These are phyloP conservation scores for Psilocybe azurescens DNA, from an alignment of 768 basidiomycete species.

Conservation along the genomic window DNA sequence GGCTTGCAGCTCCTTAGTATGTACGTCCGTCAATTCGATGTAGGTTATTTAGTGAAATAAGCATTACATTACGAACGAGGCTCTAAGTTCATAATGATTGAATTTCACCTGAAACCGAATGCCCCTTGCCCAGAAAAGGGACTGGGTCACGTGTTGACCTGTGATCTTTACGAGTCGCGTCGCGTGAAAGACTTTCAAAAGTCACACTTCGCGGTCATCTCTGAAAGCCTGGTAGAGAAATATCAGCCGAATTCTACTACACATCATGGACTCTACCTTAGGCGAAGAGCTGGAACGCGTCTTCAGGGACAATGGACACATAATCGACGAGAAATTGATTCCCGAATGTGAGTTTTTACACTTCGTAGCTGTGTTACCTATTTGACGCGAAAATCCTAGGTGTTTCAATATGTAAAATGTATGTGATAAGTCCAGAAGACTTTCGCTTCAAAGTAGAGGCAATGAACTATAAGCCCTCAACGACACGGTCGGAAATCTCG, in stretches of 20 bases:
- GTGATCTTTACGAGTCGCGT: constrained; percentile 10
- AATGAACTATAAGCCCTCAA: constrained; percentile 40
- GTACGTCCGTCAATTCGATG: constrained; percentile 16
- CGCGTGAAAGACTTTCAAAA: not conserved
- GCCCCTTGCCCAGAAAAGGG: not conserved
- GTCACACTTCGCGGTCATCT: constrained; percentile 1
- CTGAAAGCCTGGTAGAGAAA: not conserved
- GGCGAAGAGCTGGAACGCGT: constrained; percentile 32
- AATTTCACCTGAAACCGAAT: not conserved
- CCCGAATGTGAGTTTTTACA: constrained; percentile 53
- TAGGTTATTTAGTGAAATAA: constrained; percentile 21
- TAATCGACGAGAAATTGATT: constrained; percentile 47
- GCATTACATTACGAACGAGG: constrained; percentile 2
- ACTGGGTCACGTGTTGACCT: constrained; percentile 2
- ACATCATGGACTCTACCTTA: constrained; percentile 25
- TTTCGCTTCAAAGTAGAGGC: constrained; percentile 79
- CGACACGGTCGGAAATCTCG: constrained; percentile 40
- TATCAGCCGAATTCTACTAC: no score
- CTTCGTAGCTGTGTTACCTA: not conserved
- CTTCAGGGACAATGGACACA: constrained; percentile 29
- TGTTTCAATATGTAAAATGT: constrained; percentile 65
- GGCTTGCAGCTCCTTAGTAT: constrained; percentile 17
- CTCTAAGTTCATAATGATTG: not conserved
- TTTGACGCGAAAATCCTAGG: constrained; percentile 44
- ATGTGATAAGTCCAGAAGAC: constrained; percentile 54